phyloP scores from a whole-genome alignment of 2,329 filamentous ascomycete genomes.

The Colletotrichum neosansevieriae region DNA sequence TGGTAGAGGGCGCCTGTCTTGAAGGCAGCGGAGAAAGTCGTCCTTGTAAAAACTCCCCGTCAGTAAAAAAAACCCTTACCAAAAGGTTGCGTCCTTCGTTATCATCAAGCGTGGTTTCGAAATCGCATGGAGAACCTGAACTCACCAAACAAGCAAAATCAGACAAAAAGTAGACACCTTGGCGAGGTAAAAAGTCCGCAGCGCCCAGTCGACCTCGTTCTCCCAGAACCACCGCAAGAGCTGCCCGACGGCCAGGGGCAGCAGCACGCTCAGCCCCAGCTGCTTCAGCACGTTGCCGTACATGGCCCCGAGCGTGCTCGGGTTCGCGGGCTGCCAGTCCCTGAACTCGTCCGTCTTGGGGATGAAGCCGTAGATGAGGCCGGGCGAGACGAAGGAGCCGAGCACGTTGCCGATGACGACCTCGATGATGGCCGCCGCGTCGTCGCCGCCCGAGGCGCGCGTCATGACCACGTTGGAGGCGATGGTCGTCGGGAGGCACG shows the following conservation, averaged over 20 bases:
- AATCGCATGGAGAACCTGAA: conserved; percentile 3
- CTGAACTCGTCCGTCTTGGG: conserved; percentile 65
- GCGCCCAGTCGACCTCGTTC: conserved; percentile 63
- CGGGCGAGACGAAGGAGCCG: conserved; percentile 75
- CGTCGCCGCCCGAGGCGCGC: conserved; percentile 74
- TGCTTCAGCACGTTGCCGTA: conserved; percentile 77
- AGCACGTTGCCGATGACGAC: conserved; percentile 78
- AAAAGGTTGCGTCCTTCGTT: too few relatives aligned
- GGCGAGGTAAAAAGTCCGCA: conserved; percentile 65
- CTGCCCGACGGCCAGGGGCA: conserved; percentile 75
- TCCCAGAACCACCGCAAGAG: conserved; percentile 63
- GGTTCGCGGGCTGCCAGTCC: conserved; percentile 65
- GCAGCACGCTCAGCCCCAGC: conserved; percentile 73
- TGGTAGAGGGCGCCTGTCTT: conserved; percentile 70
- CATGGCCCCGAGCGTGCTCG: conserved; percentile 68
- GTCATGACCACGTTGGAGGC: conserved; percentile 83
- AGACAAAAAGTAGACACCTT: conserved; percentile 63
- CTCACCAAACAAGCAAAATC: conserved; percentile 62
- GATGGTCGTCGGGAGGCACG: conserved; percentile 79
- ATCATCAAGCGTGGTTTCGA: too few relatives aligned
- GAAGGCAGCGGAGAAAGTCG: conserved; percentile 76
- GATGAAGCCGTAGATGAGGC: conserved; percentile 72
- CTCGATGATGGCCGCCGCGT: conserved; percentile 74
- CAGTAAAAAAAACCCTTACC: too few relatives aligned
- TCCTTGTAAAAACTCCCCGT: conserved; percentile 53